These are phyloP conservation scores for Phytopythium boreale DNA, from an alignment of 352 stramenopile genomes.

Conservation along the genomic window DNA sequence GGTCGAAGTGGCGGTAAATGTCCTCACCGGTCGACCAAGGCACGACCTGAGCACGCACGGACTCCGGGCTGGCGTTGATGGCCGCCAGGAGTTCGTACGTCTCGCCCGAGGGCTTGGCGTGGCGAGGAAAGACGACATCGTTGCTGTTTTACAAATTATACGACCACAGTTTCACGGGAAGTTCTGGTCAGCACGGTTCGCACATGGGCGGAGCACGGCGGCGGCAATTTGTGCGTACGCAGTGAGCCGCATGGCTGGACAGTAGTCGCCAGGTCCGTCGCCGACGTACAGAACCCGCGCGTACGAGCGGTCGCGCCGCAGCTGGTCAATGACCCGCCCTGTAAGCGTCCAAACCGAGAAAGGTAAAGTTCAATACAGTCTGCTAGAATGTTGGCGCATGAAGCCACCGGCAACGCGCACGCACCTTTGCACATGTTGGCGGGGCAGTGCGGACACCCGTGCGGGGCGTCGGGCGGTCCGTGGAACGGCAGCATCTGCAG, in stretches of 20 bases:
- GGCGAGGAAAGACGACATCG: conserved; percentile 52
- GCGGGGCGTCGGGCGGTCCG: conserved; percentile 17
- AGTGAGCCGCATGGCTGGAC: conserved; percentile 32
- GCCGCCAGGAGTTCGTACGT: conserved; percentile 31
- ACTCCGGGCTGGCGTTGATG: conserved; percentile 31
- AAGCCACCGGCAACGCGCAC: neutral
- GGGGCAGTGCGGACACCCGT: conserved; percentile 42
- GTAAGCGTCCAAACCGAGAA: neutral
- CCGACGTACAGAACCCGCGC: conserved; percentile 55
- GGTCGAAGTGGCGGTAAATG: conserved; percentile 34
- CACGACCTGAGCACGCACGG: conserved; percentile 33
- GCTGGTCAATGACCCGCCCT: conserved; percentile 36
- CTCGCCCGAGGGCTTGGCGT: conserved; percentile 20
- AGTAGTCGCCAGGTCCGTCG: conserved; percentile 50
- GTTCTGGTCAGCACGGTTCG: neutral
- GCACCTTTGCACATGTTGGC: conserved; percentile 64
- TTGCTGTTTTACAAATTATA: conserved; percentile 15
- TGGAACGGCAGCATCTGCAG: conserved; percentile 42
- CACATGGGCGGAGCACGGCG: neutral
- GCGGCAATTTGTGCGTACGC: conserved; percentile 18
- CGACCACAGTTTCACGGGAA: too few species aligned
- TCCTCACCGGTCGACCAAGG: conserved; percentile 51
- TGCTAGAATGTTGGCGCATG: neutral
- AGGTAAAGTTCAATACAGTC: neutral
- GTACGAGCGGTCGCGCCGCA: conserved; percentile 25